Evolutionary conservation across 129 eudicot species (phyloP).

Genomic region (Gnaphalium uliginosum): DNA sequence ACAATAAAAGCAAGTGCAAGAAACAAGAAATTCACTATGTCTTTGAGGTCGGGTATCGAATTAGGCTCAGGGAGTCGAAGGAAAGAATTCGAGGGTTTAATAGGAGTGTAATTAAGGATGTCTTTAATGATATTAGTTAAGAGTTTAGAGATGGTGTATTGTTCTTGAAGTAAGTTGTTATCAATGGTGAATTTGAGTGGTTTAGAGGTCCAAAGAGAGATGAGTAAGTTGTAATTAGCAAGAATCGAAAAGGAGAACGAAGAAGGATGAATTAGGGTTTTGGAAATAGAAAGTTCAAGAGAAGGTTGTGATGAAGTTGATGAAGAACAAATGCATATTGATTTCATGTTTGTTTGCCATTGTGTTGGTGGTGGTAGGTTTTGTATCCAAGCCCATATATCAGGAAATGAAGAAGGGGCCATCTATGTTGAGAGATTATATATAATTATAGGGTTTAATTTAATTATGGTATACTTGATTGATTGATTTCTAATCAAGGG

Average conservation of each 20-base stretch:
- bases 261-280: constrained; percentile 32
- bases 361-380: constrained; percentile 59
- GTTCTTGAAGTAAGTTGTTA: constrained; percentile 25
- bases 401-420: constrained; percentile 51
- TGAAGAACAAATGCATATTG: constrained; percentile 60
- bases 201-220: constrained; percentile 83
- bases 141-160: constrained; percentile 39
- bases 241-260: constrained; percentile 48
- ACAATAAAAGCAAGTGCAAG: constrained; percentile 66
- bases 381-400: constrained; percentile 71
- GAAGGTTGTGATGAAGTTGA: constrained; percentile 58
- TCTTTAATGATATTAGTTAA: constrained; percentile 55
- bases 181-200: constrained; percentile 34
- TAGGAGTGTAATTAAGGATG: constrained; percentile 59
- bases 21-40: constrained; percentile 59
- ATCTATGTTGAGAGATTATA: constrained; percentile 27
- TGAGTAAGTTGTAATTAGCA: constrained; percentile 51
- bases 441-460: not conserved
- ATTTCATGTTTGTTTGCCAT: constrained; percentile 55
- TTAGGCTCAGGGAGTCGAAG: constrained; percentile 42
- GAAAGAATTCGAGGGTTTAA: constrained; percentile 33
- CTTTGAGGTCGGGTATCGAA: constrained; percentile 38
- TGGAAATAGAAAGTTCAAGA: constrained; percentile 54
- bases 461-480: no score
- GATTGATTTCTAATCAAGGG: not conserved